Percentiles rank a stretch among this genome's conserved stretches.
Evolutionary conservation across 805 yeast species (phyloP).

Genomic region (Hagleromyces aurorensis): DNA sequence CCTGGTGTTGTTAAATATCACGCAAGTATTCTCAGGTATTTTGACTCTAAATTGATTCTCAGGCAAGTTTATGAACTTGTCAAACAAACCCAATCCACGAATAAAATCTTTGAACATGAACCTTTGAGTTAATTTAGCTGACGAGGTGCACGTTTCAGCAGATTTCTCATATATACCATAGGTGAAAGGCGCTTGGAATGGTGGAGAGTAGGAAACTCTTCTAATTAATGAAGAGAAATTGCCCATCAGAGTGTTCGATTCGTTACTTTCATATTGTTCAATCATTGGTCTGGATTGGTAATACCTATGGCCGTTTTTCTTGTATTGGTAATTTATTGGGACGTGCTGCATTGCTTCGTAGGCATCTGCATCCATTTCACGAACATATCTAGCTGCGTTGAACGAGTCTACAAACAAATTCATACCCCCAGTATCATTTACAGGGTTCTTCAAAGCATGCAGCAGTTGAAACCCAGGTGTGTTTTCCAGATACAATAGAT

Average conservation of each 20-base stretch:
- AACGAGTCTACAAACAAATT: slow-evolving; percentile 64
- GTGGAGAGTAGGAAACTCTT: slow-evolving; percentile 70
- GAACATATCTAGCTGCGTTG: slow-evolving; percentile 51
- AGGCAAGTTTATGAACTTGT: slow-evolving; percentile 44
- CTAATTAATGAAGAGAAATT: slow-evolving; percentile 34
- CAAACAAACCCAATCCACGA: slow-evolving; percentile 55
- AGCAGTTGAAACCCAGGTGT: slow-evolving; percentile 74
- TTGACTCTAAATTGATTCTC: slow-evolving; percentile 48
- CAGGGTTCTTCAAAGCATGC: slow-evolving; percentile 47
- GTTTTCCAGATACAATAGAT: slow-evolving; percentile 65
- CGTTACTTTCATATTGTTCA: slow-evolving; percentile 42
- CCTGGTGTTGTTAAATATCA: slow-evolving; percentile 64
- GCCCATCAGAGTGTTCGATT: slow-evolving; percentile 25
- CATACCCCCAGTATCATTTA: slow-evolving; percentile 45
- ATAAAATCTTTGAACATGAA: slow-evolving; percentile 45
- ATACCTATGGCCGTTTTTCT: slow-evolving; percentile 53
- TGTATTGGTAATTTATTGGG: slow-evolving; percentile 65
- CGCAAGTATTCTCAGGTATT: slow-evolving; percentile 51
- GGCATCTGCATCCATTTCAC: slow-evolving; percentile 50
- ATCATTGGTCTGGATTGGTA: slow-evolving; percentile 55
- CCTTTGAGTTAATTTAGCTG: slow-evolving; percentile 35
- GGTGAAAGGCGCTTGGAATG: slow-evolving; percentile 75
- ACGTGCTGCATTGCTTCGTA: slow-evolving; percentile 52
- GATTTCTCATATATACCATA: slow-evolving; percentile 38
- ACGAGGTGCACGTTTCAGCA: slow-evolving; percentile 24